phyloP scores from a whole-genome alignment of 208 protist species.

The Crithidia bombi region DNA sequence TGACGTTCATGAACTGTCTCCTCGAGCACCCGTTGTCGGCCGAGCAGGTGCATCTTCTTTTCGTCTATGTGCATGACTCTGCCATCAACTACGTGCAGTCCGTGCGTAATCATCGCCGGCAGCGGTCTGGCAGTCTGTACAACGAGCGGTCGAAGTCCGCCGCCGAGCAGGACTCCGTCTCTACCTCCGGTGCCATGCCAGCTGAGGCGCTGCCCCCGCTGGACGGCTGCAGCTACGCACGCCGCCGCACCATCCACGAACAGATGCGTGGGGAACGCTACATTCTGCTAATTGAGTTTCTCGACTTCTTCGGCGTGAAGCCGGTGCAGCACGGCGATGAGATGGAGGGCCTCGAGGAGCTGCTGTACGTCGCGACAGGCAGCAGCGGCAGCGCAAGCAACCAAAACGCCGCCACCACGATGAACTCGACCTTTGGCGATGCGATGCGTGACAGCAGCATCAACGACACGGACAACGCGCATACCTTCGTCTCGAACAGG shows the following conservation, averaged over 20 bases:
- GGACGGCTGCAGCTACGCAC: slow-evolving; percentile 4
- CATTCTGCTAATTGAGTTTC: slow-evolving; percentile 52
- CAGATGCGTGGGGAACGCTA: slow-evolving; percentile 22
- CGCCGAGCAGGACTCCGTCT: background rate
- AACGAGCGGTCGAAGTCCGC: background rate
- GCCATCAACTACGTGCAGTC: slow-evolving; percentile 32
- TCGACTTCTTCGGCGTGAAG: slow-evolving; percentile 53
- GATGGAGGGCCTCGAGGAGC: slow-evolving; percentile 19
- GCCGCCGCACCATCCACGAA: slow-evolving; percentile 12
- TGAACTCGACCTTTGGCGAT: background rate
- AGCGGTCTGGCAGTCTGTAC: slow-evolving; percentile 17
- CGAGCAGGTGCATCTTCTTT: slow-evolving; percentile 41
- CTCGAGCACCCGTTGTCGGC: slow-evolving; percentile 52
- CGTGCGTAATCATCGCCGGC: slow-evolving; percentile 16
- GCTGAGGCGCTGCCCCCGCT: background rate
- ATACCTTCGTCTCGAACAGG: background rate
- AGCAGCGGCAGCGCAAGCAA: too few relatives aligned
- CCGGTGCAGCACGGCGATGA: slow-evolving; percentile 38
- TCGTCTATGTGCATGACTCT: slow-evolving; percentile 48
- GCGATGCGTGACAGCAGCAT: background rate
- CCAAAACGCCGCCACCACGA: background rate
- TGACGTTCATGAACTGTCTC: slow-evolving; percentile 58
- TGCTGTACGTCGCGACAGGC: slow-evolving; percentile 4
- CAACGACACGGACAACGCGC: background rate
- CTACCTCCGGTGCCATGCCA: too few relatives aligned